Evolutionary conservation across 2,329 filamentous ascomycete genomes (phyloP).

Genomic region (Aspergillus arachidicola): DNA sequence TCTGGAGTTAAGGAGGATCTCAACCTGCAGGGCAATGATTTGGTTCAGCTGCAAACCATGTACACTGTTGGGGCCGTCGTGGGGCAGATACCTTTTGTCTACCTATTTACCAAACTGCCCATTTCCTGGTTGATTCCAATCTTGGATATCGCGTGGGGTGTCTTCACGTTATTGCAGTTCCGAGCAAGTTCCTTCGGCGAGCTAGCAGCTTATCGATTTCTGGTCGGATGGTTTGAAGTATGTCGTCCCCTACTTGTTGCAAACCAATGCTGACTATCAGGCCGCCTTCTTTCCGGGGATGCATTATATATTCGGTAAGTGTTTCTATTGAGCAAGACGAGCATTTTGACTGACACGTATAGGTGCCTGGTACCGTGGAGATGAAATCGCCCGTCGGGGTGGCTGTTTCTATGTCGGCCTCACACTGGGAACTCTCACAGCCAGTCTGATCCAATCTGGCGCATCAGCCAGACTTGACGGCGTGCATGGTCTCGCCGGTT

Average conservation of each 20-base stretch:
- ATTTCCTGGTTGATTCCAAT: conserved; percentile 56
- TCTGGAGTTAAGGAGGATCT: conserved; percentile 58
- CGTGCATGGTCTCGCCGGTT: conserved; percentile 51
- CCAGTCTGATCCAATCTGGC: conserved; percentile 53
- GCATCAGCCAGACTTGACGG: conserved; percentile 47
- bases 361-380: conserved; percentile 53
- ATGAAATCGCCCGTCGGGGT: conserved; percentile 52
- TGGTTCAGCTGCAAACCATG: conserved; percentile 59
- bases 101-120: conserved; percentile 50
- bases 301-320: conserved; percentile 38
- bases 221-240: conserved; percentile 57
- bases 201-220: conserved; percentile 56
- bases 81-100: conserved; percentile 56
- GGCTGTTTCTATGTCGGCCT: conserved; percentile 57
- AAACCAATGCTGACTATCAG: not conserved
- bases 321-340: no score
- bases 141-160: conserved; percentile 57
- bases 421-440: conserved; percentile 55
- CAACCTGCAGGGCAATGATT: conserved; percentile 55
- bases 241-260: no score
- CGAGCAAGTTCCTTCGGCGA: conserved; percentile 54
- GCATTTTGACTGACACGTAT: no score
- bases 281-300: conserved; percentile 44
- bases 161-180: conserved; percentile 61
- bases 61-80: conserved; percentile 55